Base-by-base conservation (phyloP, 805 yeast species). In the Saccharomycopsis microspora region DNA sequence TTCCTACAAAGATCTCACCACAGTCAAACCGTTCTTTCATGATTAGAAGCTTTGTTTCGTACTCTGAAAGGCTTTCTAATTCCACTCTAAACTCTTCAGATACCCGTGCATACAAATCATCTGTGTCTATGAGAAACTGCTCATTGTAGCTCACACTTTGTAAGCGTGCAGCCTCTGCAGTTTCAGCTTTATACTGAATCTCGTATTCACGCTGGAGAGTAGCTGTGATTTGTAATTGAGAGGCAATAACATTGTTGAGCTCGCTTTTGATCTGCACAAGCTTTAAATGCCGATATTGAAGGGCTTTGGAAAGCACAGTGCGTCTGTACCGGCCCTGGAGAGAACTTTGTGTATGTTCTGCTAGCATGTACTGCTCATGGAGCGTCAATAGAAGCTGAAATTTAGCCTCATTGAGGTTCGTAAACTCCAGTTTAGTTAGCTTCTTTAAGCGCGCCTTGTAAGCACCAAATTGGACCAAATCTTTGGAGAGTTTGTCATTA, bases 91-190 rank as follows among this genome's bases (percentile, higher is more conserved):
- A 66, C 49, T 76, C 80, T 39, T 63, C 62, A 35, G 81, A 64
- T 53, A 78, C 67, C 3, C 77, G 67, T n/a, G 66, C 62, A 55
- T 78, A 78, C 54, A 80, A 73, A 57, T 78, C 82, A 41, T 79
- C 64, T 45, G 76, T 57, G 36, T 76, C 66, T 54, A 72, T 75
- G 29, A 29, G 43, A n/a, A 5, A 31, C 32, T 46, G 51, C 38
- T 45, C 43, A 19, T 19, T 19, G 19, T 19, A 19, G 19, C 19
- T 19, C 19, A 19, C 19, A 10, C 35, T 30, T 32, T 41, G 34
- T 27, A 46, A 37, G 29, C 39, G 10, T n/a, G 39, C 41, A 8
- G 49, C 19, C 3, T 34, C 41, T 7, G 34, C 9, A 27, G 33
- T n/a, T 38, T 52, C 53, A 28, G 42, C 45, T 34, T 43, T 35